Evolutionary conservation across 805 yeast species (phyloP).

Genomic region (Wickerhamomyces bovis): DNA sequence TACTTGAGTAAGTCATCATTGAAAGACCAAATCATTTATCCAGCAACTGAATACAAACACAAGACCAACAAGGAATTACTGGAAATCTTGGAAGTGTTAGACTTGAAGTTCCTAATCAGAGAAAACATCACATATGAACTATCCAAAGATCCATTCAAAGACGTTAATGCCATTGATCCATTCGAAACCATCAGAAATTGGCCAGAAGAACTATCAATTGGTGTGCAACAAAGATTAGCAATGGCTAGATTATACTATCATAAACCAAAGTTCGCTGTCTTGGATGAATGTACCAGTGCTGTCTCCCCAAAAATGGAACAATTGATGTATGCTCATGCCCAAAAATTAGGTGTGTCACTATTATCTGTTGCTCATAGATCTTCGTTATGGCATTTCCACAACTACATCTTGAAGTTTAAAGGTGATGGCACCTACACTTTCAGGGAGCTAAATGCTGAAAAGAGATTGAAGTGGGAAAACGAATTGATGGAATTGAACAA

Average conservation of each 20-base stretch:
- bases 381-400: slow-evolving; percentile 89
- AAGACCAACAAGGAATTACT: slow-evolving; percentile 41
- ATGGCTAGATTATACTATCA: slow-evolving; percentile 91
- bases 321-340: slow-evolving; percentile 81
- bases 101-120: slow-evolving; percentile 51
- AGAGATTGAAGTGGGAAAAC: slow-evolving; percentile 69
- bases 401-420: slow-evolving; percentile 73
- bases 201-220: slow-evolving; percentile 83
- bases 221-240: slow-evolving; percentile 90
- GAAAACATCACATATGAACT: slow-evolving; percentile 35
- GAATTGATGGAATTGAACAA: slow-evolving; percentile 69
- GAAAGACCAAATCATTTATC: slow-evolving; percentile 86
- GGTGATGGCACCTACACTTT: slow-evolving; percentile 71
- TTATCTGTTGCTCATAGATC: slow-evolving; percentile 91
- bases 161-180: slow-evolving; percentile 35
- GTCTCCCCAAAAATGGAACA: slow-evolving; percentile 89
- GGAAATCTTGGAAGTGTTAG: slow-evolving; percentile 49
- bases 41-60: slow-evolving; percentile 57
- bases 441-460: slow-evolving; percentile 61
- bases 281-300: slow-evolving; percentile 94
- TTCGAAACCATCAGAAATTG: slow-evolving; percentile 71
- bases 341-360: slow-evolving; percentile 69
- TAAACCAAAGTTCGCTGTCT: slow-evolving; percentile 85
- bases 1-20: slow-evolving; percentile 62
- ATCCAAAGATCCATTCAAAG: slow-evolving; percentile 23